These are phyloP conservation scores for Corylus heterophylla DNA, from an alignment of 306 rosid genomes.

Conservation along the genomic window DNA sequence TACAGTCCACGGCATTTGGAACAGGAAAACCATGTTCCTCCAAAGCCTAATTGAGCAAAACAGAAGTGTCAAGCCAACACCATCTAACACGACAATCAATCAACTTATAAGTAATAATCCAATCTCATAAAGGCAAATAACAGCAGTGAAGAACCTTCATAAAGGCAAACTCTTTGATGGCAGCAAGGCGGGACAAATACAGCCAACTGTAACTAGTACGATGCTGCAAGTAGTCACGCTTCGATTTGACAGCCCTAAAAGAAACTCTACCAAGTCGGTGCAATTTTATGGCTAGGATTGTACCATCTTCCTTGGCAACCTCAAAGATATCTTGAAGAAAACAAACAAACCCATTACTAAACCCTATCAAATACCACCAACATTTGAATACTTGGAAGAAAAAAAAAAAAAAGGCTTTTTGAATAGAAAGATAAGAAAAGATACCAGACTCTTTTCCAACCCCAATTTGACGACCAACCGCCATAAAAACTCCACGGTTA, in stretches of 20 bases:
- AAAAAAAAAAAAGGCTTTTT: background rate
- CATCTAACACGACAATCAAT: conserved; percentile 9
- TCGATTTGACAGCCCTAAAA: conserved; percentile 88
- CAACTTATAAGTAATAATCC: background rate
- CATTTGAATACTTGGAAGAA: background rate
- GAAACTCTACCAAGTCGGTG: conserved; percentile 93
- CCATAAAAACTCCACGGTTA: conserved; percentile 74
- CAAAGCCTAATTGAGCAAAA: conserved; percentile 64
- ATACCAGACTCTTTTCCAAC: conserved; percentile 97
- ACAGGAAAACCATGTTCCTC: conserved; percentile 82
- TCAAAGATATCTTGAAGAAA: conserved; percentile 76
- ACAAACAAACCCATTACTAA: conserved; percentile 16
- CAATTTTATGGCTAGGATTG: conserved; percentile 76
- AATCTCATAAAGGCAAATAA: background rate
- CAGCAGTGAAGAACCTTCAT: conserved; percentile 64
- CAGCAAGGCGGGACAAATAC: conserved; percentile 92
- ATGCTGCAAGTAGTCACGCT: conserved; percentile 92
- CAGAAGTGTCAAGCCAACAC: conserved; percentile 9
- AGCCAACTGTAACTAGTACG: conserved; percentile 90
- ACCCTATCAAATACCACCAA: background rate
- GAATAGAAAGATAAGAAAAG: background rate
- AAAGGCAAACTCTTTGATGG: conserved; percentile 86
- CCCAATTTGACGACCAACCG: conserved; percentile 95
- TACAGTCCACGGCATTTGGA: conserved; percentile 77
- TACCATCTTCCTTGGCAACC: conserved; percentile 91